These are phyloP conservation scores for Stellera chamaejasme DNA, from an alignment of 345 rosid species.

Conservation along the genomic window DNA sequence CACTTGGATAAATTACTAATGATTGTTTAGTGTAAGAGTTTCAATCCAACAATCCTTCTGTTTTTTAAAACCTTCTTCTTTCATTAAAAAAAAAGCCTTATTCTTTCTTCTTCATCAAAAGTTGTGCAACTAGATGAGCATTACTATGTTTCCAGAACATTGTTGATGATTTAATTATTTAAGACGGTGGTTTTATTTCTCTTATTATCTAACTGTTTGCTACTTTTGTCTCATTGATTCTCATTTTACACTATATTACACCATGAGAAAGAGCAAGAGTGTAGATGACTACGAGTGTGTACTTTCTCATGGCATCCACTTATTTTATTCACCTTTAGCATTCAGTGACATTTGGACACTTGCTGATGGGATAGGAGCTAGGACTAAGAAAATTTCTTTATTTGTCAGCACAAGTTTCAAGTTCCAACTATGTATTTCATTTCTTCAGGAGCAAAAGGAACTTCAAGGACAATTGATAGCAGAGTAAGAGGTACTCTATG, in stretches of 20 bases:
- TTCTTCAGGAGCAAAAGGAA: conserved; percentile 88
- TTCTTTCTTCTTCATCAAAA: too few species aligned
- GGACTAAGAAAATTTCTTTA: neutral
- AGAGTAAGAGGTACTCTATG: conserved; percentile 89
- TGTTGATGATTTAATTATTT: too few species aligned
- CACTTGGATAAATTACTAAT: too few species aligned
- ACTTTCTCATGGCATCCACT: neutral
- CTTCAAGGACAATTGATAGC: conserved; percentile 91
- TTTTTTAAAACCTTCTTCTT: too few species aligned
- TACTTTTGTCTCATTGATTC: too few species aligned
- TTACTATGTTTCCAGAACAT: too few species aligned
- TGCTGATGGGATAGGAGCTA: neutral
- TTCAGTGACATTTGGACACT: neutral
- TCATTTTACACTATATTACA: conserved; percentile 40
- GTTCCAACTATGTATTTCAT: neutral
- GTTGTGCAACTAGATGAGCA: too few species aligned
- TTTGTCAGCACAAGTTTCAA: neutral
- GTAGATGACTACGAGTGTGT: conserved; percentile 69
- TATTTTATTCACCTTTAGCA: conserved; percentile 1
- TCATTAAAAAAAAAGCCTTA: too few species aligned
- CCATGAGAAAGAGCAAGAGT: conserved; percentile 96
- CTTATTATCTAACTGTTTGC: too few species aligned
- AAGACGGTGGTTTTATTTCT: too few species aligned
- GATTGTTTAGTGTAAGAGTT: too few species aligned
- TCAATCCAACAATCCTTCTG: too few species aligned